A percentile compares a stretch with the other conserved stretches of the same genome.
Conservation (phyloP, 352 stramenopile species). For the Globisporangium paroecandrum region DNA sequence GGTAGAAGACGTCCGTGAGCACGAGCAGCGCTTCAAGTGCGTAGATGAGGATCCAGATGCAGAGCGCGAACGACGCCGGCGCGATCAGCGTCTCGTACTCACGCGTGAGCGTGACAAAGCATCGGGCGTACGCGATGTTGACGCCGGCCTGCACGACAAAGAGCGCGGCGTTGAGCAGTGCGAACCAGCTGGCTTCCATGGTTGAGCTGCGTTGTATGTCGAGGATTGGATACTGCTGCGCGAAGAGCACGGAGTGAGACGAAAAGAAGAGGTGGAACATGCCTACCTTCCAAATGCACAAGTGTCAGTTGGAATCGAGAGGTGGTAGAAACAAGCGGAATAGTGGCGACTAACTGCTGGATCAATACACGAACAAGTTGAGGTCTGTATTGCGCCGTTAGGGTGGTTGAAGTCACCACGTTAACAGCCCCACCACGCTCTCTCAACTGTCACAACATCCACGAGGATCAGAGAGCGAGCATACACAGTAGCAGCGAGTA, state of each 20-base stretch:
- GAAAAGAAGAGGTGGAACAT: constrained; percentile 19
- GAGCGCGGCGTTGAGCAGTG: constrained; percentile 56
- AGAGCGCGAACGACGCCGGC: constrained; percentile 54
- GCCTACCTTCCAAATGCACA: constrained; percentile 2
- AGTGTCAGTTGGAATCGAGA: background rate
- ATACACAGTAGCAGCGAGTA: no score
- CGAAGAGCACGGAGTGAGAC: constrained; percentile 13
- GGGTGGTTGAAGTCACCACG: background rate
- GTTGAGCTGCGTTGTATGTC: background rate
- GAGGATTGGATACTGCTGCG: constrained; percentile 14
- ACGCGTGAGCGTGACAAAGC: constrained; percentile 40
- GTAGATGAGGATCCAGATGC: constrained; percentile 74
- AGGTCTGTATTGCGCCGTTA: constrained; percentile 7
- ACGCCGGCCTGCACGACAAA: constrained; percentile 58
- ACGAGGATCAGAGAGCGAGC: background rate
- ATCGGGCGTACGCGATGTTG: constrained; percentile 65
- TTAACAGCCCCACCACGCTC: background rate
- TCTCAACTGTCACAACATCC: constrained; percentile 10
- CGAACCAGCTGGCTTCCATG: constrained; percentile 52
- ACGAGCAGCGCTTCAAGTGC: constrained; percentile 59
- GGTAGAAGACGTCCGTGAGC: constrained; percentile 58
- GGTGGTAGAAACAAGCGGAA: background rate
- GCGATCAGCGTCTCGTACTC: constrained; percentile 75
- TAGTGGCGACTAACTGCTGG: background rate
- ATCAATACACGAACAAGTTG: background rate